These are phyloP conservation scores for Daldinia decipiens DNA, from an alignment of 495 filamentous ascomycete genomes.

Conservation along the genomic window DNA sequence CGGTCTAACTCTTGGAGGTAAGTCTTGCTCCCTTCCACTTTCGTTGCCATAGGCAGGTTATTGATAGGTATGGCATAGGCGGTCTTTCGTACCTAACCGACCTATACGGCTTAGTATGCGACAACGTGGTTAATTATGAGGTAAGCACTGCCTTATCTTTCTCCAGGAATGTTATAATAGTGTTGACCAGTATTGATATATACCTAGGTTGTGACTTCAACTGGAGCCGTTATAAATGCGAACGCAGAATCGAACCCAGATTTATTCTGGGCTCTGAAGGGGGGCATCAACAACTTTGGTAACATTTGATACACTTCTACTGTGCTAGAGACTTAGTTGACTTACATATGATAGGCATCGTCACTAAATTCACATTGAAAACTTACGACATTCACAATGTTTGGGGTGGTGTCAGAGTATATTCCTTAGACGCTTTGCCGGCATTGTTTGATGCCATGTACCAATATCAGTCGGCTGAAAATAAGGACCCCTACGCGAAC, in stretches of 20 bases:
- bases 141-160: conserved; percentile 24
- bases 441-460: conserved; percentile 41
- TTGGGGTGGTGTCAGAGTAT: conserved; percentile 54
- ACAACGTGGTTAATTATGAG: conserved; percentile 64
- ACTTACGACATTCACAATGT: conserved; percentile 57
- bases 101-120: conserved; percentile 65
- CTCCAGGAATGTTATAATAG: background rate
- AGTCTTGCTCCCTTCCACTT: conserved; percentile 1
- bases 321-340: background rate
- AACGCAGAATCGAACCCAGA: conserved; percentile 52
- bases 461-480: conserved; percentile 35
- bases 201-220: conserved; percentile 64
- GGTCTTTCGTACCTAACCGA: conserved; percentile 61
- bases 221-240: conserved; percentile 62
- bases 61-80: conserved; percentile 31
- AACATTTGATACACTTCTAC: conserved; percentile 43
- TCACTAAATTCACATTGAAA: conserved; percentile 57
- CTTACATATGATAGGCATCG: conserved; percentile 46
- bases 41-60: conserved; percentile 21
- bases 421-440: conserved; percentile 44
- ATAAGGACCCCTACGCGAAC: conserved; percentile 45
- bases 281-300: conserved; percentile 63
- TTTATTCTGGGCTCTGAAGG: conserved; percentile 58
- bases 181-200: conserved; percentile 6
- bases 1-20: conserved; percentile 53